Percentiles rank a stretch among this genome's conserved stretches.
Conservation (phyloP, 768 basidiomycete species). For the Podaxis sp. region DNA sequence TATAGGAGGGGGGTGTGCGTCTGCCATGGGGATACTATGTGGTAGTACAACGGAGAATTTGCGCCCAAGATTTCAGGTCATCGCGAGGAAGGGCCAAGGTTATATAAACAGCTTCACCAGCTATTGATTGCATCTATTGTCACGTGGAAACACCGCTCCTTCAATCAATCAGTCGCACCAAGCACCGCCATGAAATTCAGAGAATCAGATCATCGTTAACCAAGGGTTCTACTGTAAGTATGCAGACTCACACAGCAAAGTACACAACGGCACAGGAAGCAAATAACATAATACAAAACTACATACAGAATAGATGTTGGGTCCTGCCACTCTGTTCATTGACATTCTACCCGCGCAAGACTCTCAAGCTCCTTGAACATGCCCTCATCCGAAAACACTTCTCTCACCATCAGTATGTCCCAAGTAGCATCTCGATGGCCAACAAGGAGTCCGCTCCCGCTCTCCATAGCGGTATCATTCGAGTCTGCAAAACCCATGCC, state of each 20-base stretch:
- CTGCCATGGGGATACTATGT: constrained; percentile 32
- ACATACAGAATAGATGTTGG: constrained; percentile 13
- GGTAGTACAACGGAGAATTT: constrained; percentile 19
- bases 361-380: constrained; percentile 83
- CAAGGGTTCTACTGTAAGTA: constrained; percentile 5
- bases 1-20: constrained; percentile 54
- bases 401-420: constrained; percentile 70
- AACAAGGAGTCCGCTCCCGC: constrained; percentile 73
- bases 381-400: constrained; percentile 59
- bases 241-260: background rate
- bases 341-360: constrained; percentile 70
- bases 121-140: constrained; percentile 5
- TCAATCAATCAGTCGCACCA: background rate
- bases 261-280: background rate
- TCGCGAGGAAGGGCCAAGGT: background rate
- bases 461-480: constrained; percentile 63
- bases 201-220: constrained; percentile 8
- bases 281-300: constrained; percentile 10
- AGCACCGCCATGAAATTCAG: constrained; percentile 3
- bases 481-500: constrained; percentile 86
- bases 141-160: constrained; percentile 7
- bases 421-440: constrained; percentile 70
- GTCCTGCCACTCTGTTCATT: constrained; percentile 25
- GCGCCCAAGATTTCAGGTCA: constrained; percentile 13
- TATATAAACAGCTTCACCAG: constrained; percentile 10